Evolutionary conservation across 176 grass and related monocot genomes (phyloP).

Genomic region (Carex scoparia): DNA sequence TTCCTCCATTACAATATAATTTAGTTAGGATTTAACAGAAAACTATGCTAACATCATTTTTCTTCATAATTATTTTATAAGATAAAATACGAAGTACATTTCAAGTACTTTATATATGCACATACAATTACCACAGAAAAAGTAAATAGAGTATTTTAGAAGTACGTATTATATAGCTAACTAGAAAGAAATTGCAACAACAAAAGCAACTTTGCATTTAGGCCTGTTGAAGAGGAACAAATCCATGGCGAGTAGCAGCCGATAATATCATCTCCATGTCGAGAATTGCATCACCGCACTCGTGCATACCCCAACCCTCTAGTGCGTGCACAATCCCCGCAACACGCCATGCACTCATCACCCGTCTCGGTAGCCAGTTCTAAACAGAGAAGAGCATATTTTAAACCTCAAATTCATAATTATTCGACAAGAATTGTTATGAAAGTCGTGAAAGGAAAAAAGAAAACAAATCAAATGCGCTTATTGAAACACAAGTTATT

Average conservation of each 20-base stretch:
- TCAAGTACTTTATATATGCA: background rate
- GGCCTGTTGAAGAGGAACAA: constrained; percentile 40
- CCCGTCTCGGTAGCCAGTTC: constrained; percentile 93
- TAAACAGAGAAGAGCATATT: constrained; percentile 25
- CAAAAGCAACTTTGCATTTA: background rate
- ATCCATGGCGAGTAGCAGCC: constrained; percentile 60
- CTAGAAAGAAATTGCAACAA: background rate
- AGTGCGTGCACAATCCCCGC: constrained; percentile 73
- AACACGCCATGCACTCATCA: constrained; percentile 85
- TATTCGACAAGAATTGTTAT: background rate
- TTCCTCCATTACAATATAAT: background rate
- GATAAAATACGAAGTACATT: background rate
- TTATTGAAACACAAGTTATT: background rate
- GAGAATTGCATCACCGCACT: constrained; percentile 60
- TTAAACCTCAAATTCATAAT: background rate
- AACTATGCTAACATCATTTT: background rate
- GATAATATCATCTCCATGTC: constrained; percentile 68
- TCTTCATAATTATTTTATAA: background rate
- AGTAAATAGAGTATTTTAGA: background rate
- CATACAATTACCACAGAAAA: background rate
- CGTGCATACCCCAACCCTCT: constrained; percentile 53
- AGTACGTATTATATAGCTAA: background rate
- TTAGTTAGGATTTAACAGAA: background rate
- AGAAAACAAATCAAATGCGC: background rate
- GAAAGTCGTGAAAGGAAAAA: background rate